phyloP scores from a whole-genome alignment of 2,329 filamentous ascomycete species.

The Phialophora verrucosa region DNA sequence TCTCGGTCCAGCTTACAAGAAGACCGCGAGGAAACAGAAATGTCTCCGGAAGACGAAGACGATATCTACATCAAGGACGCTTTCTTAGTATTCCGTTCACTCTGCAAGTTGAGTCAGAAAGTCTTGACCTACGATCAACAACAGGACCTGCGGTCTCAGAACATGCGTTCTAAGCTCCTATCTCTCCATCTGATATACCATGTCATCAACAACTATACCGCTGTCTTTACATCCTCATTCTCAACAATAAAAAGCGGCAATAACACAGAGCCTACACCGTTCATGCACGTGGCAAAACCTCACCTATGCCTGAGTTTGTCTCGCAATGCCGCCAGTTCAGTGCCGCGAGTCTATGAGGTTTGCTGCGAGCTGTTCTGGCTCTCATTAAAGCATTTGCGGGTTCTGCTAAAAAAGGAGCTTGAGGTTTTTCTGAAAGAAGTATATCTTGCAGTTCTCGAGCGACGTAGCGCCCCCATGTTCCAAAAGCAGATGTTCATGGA shows the following conservation, averaged over 20 bases:
- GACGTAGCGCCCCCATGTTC: slow-evolving; percentile 80
- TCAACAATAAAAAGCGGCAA: slow-evolving; percentile 90
- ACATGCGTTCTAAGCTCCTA: slow-evolving; percentile 95
- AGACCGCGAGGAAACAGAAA: slow-evolving; percentile 49
- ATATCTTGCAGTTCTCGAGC: slow-evolving; percentile 88
- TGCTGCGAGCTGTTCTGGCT: slow-evolving; percentile 98
- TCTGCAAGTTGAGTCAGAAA: slow-evolving; percentile 97
- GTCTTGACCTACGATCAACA: slow-evolving; percentile 86
- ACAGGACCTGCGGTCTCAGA: slow-evolving; percentile 88
- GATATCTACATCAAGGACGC: slow-evolving; percentile 97
- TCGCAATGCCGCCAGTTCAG: slow-evolving; percentile 91
- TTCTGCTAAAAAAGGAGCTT: slow-evolving; percentile 97
- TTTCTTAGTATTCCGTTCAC: slow-evolving; percentile 94
- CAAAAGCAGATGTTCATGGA: slow-evolving; percentile 93
- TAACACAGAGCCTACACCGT: slow-evolving; percentile 80
- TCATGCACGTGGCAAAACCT: slow-evolving; percentile 94
- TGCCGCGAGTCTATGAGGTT: slow-evolving; percentile 90
- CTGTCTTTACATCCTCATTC: slow-evolving; percentile 86
- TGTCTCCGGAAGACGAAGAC: slow-evolving; percentile 67
- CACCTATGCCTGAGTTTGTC: slow-evolving; percentile 95
- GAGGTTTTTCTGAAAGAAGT: slow-evolving; percentile 98
- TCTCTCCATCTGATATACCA: slow-evolving; percentile 96
- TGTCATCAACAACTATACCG: slow-evolving; percentile 89
- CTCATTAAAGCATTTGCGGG: slow-evolving; percentile 90
- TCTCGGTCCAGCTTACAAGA: slow-evolving; percentile 44